Evolutionary conservation across 2,329 filamentous ascomycete genomes (phyloP).

Genomic region (Aurifilum marmelostoma): DNA sequence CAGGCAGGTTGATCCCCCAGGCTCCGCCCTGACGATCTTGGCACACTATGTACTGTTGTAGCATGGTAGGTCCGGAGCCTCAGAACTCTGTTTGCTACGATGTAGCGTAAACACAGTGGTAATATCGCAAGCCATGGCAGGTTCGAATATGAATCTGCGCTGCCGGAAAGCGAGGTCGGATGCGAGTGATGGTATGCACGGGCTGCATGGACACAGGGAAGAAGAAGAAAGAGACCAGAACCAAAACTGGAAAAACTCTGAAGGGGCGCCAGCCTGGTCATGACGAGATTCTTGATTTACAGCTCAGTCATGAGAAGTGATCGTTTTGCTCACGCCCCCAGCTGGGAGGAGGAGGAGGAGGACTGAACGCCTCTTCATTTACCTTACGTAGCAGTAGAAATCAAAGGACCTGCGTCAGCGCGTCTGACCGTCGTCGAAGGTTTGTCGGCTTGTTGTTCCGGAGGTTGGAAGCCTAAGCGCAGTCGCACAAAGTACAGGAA

Average conservation of each 20-base stretch:
- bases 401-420: neutral
- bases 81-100: neutral
- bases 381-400: neutral
- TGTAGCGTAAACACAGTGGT: neutral
- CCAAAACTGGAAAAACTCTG: neutral
- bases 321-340: neutral
- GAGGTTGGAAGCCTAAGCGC: neutral
- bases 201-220: no score
- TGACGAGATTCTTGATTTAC: neutral
- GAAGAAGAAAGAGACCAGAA: no score
- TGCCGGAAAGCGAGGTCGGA: no score
- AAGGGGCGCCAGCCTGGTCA: neutral
- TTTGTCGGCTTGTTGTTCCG: neutral
- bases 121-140: no score
- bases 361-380: neutral
- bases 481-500: neutral
- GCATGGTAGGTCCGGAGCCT: neutral
- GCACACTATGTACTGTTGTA: neutral
- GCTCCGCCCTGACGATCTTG: neutral
- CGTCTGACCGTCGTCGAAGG: neutral
- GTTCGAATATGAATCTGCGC: neutral
- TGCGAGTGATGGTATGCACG: no score
- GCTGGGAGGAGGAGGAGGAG: neutral
- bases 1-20: neutral
- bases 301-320: neutral